Percentiles rank a stretch among this genome's conserved stretches.
Conservation (phyloP, 371 early-diverging fungal genomes). For the Synchytrium microbalum region DNA sequence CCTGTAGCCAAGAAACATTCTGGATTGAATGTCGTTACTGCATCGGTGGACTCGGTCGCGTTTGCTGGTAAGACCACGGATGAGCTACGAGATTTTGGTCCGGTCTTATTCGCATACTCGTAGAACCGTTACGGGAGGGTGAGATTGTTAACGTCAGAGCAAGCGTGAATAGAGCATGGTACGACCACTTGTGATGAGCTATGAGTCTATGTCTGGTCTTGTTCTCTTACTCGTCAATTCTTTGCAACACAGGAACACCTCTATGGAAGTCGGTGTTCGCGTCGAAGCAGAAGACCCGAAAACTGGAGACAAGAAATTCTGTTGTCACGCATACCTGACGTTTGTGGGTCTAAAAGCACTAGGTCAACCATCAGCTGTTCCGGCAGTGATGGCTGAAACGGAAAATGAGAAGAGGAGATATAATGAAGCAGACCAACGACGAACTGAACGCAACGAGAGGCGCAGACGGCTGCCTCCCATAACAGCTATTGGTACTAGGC, state of each 20-base stretch:
- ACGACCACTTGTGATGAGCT: too few relatives aligned
- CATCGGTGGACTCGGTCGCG: conserved; percentile 14
- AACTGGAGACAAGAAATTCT: conserved; percentile 49
- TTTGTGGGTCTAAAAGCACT: conserved; percentile 56
- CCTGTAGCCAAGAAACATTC: conserved; percentile 2
- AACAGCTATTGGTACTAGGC: conserved; percentile 19
- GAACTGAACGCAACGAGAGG: conserved; percentile 32
- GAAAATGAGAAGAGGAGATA: conserved; percentile 41
- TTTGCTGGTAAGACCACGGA: background rate
- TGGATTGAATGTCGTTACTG: conserved; percentile 13
- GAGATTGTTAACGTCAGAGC: conserved; percentile 62
- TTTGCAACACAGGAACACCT: background rate
- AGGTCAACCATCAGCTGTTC: conserved; percentile 36
- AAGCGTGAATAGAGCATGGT: conserved; percentile 62
- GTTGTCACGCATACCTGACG: conserved; percentile 65
- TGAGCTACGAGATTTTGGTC: conserved; percentile 16
- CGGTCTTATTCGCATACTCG: conserved; percentile 59
- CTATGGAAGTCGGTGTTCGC: conserved; percentile 64
- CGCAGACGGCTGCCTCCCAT: conserved; percentile 30
- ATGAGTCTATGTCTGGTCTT: too few relatives aligned
- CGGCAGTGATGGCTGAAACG: conserved; percentile 37
- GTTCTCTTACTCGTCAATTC: conserved; percentile 49
- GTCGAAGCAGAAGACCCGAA: conserved; percentile 61
- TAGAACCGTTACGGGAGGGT: conserved; percentile 56
- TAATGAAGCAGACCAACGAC: conserved; percentile 51